Evolutionary conservation across 1,284 basidiomycete genomes (phyloP).

Genomic region (Ceratobasidium sp.): DNA sequence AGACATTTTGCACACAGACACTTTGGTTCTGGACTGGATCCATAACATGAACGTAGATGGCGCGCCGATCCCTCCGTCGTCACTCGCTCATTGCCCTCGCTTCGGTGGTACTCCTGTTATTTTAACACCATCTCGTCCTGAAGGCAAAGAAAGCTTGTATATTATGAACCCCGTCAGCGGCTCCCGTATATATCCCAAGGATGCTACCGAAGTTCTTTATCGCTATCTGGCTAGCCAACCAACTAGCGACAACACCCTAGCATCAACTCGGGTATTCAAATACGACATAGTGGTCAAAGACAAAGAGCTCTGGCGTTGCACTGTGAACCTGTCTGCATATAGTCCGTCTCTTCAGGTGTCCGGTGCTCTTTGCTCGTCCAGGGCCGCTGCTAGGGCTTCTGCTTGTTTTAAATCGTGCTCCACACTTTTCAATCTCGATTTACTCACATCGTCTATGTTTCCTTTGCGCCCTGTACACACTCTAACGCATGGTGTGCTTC

Average conservation of each 20-base stretch:
- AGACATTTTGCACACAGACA: conserved; percentile 54
- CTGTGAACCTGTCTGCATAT: conserved; percentile 64
- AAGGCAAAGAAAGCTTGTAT: conserved; percentile 61
- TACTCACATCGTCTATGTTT: conserved; percentile 57
- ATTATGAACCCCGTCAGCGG: conserved; percentile 72
- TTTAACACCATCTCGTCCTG: conserved; percentile 61
- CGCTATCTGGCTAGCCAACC: conserved; percentile 60
- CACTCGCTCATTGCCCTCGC: conserved; percentile 59
- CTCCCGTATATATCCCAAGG: conserved; percentile 67
- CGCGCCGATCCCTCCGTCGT: conserved; percentile 25
- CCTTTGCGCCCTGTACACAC: conserved; percentile 38
- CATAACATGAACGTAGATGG: conserved; percentile 52
- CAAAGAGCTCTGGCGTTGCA: conserved; percentile 58
- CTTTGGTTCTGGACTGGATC: conserved; percentile 64
- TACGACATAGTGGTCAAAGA: not conserved
- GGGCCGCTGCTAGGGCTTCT: conserved; percentile 68
- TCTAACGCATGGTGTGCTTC: conserved; percentile 45
- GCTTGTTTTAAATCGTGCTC: conserved; percentile 71
- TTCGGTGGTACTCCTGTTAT: conserved; percentile 65
- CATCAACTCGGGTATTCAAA: conserved; percentile 12
- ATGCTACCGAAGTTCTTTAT: conserved; percentile 70
- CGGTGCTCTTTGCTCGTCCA: conserved; percentile 65
- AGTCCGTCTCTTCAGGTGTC: conserved; percentile 61
- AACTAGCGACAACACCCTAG: conserved; percentile 28
- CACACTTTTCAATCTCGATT: conserved; percentile 65